Evolutionary conservation across 2,329 filamentous ascomycete species (phyloP).

Genomic region (Neopestalotiopsis sp.): DNA sequence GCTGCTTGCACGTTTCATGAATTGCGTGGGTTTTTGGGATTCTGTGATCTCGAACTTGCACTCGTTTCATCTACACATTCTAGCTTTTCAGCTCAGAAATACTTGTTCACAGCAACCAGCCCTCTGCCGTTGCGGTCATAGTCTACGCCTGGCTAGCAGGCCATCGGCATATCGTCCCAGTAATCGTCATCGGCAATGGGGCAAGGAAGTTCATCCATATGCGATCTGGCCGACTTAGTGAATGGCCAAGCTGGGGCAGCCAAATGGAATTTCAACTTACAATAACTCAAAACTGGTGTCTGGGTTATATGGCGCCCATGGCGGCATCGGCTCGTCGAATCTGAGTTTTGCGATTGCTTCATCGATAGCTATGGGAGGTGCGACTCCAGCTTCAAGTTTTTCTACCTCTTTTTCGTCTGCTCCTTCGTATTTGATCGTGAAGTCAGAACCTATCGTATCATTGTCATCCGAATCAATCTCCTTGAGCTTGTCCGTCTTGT

Average conservation of each 20-base stretch:
- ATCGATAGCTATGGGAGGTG: not conserved
- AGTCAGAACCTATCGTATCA: not conserved
- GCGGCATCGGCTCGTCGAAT: not conserved
- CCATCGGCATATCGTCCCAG: not conserved
- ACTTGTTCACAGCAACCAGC: too few relatives aligned
- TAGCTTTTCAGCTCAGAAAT: too few relatives aligned
- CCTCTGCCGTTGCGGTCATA: too few relatives aligned
- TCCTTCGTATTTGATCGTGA: not conserved
- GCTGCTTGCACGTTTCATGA: too few relatives aligned
- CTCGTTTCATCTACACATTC: too few relatives aligned
- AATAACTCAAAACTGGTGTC: not conserved
- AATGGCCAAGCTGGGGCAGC: not conserved
- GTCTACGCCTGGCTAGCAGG: too few relatives aligned
- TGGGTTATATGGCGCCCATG: not conserved
- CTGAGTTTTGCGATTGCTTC: not conserved
- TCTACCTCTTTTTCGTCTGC: too few relatives aligned
- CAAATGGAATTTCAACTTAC: not conserved
- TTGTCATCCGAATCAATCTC: not conserved
- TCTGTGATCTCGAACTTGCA: too few relatives aligned
- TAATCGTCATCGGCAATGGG: not conserved
- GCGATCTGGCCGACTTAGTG: not conserved
- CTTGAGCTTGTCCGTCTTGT: accelerated
- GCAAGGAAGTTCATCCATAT: not conserved
- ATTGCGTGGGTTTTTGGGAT: too few relatives aligned
- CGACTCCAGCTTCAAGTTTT: too few relatives aligned